Percentiles rank a stretch among this genome's conserved stretches.
phyloP scores from a whole-genome alignment of 352 stramenopile genomes.

The Pythium sukuiense region DNA sequence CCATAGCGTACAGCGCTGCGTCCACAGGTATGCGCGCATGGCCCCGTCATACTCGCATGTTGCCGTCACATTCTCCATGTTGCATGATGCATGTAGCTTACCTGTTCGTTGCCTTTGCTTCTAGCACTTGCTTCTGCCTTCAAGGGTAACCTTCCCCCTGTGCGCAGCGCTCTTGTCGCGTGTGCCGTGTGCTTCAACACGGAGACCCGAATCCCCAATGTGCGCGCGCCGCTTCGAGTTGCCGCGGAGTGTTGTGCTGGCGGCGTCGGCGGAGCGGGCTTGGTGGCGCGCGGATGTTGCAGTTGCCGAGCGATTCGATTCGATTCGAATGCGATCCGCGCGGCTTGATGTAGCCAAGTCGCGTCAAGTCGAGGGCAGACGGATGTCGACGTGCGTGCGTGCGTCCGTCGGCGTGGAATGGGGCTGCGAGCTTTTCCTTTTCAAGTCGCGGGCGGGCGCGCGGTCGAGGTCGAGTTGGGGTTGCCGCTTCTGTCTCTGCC shows the following conservation, averaged over 20 bases:
- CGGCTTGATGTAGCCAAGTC: slow-evolving; percentile 7
- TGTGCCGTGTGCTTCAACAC: neutral
- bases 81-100: neutral
- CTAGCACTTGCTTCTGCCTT: neutral
- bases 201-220: neutral
- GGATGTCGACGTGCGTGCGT: slow-evolving; percentile 12
- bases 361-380: slow-evolving; percentile 3
- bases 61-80: neutral
- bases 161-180: neutral
- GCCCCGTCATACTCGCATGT: neutral
- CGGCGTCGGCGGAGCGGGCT: neutral
- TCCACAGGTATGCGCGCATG: neutral
- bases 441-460: slow-evolving; percentile 1
- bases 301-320: neutral
- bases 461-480: neutral
- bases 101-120: neutral
- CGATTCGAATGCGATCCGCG: slow-evolving; percentile 1
- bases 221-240: neutral
- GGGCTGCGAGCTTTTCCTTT: slow-evolving; percentile 18
- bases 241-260: neutral
- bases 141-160: neutral
- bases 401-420: slow-evolving; percentile 18
- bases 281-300: slow-evolving; percentile 6
- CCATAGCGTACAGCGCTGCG: neutral
- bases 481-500: slow-evolving; percentile 24